These are phyloP conservation scores for Stylonectria norvegica DNA, from an alignment of 2,329 filamentous ascomycete species.

Conservation along the genomic window DNA sequence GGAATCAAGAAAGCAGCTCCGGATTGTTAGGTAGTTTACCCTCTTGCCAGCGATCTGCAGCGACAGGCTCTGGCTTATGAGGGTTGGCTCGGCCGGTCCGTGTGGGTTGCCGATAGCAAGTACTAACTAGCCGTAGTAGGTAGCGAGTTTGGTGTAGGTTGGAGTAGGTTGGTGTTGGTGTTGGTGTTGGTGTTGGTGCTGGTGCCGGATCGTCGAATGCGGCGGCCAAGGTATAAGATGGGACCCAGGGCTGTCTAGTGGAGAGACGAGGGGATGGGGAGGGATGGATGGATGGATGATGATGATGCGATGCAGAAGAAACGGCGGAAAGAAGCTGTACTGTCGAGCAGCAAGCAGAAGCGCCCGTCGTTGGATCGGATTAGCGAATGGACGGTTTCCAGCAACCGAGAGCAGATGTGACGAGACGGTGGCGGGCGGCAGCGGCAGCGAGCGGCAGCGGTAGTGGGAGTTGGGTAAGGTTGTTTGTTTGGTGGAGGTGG, in stretches of 20 bases:
- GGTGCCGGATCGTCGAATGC: conserved; percentile 1
- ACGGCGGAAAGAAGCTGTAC: neutral
- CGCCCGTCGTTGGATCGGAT: conserved; percentile 6
- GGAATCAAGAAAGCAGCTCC: no score
- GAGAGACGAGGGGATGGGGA: no score
- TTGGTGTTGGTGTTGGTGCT: conserved; percentile 11
- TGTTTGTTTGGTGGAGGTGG: no score
- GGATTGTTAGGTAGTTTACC: no score
- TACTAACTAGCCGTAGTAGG: no score
- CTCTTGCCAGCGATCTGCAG: no score
- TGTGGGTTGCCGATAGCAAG: no score
- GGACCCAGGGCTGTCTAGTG: no score
- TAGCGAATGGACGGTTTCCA: conserved; percentile 28
- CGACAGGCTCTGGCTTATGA: neutral
- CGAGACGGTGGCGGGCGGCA: conserved; percentile 19
- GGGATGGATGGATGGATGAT: no score
- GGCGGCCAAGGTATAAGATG: neutral
- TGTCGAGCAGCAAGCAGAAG: neutral
- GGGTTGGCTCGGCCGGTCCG: conserved; percentile 1
- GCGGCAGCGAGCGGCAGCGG: conserved; percentile 17
- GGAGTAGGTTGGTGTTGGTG: no score
- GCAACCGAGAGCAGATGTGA: conserved; percentile 28
- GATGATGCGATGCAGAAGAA: neutral
- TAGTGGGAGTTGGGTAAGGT: conserved; percentile 6
- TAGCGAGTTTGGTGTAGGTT: no score